A percentile compares a stretch with the other conserved stretches of the same genome.
Conservation (phyloP, 108 stramenopile genomes). For the Nitzschia sp. region DNA sequence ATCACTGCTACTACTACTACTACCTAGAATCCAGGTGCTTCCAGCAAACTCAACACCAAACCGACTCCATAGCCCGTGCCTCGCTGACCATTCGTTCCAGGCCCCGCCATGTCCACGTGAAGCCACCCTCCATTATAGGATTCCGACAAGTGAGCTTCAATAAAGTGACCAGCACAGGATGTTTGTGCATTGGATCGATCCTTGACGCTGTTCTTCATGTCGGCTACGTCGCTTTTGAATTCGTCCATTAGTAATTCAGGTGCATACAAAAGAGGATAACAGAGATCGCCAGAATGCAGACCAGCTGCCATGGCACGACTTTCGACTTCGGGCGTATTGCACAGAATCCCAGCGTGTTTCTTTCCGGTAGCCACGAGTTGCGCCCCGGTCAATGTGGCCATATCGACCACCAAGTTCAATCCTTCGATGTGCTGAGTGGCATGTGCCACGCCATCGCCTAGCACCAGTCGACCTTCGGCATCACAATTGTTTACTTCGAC, state of each 20-base stretch:
- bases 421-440: constrained; percentile 65
- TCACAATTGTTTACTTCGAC: constrained; percentile 85
- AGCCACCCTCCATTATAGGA: constrained; percentile 70
- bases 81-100: constrained; percentile 22
- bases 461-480: constrained; percentile 87
- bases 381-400: constrained; percentile 91
- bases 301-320: constrained; percentile 48
- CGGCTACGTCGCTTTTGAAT: constrained; percentile 82
- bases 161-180: constrained; percentile 90
- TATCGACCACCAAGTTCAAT: constrained; percentile 75
- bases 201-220: constrained; percentile 91
- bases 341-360: constrained; percentile 76
- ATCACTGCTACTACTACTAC: no score
- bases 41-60: constrained; percentile 11
- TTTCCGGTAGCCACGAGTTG: constrained; percentile 87
- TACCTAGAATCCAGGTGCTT: constrained; percentile 20
- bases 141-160: constrained; percentile 78
- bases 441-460: constrained; percentile 83
- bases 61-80: constrained; percentile 39
- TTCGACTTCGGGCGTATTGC: constrained; percentile 74
- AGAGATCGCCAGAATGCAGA: constrained; percentile 69
- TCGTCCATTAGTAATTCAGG: constrained; percentile 82
- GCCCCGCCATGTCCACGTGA: constrained; percentile 88
- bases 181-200: constrained; percentile 85
- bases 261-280: constrained; percentile 76